Evolutionary conservation across 768 basidiomycete genomes (phyloP).

Genomic region (Trametes punicea): DNA sequence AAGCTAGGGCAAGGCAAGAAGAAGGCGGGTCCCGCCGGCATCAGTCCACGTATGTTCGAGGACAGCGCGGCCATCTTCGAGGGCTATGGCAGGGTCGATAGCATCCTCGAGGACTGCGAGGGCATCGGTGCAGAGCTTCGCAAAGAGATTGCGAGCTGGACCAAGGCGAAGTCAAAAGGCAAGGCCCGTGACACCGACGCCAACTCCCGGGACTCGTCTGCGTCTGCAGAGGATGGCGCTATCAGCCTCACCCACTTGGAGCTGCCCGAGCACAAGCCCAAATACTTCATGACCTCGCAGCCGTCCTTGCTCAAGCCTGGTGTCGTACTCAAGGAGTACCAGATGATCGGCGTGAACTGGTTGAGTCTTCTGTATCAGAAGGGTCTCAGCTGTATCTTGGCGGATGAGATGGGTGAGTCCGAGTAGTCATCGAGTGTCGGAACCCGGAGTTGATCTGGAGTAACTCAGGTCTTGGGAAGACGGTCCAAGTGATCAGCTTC

Average conservation of each 20-base stretch:
- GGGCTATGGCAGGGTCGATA: conserved; percentile 86
- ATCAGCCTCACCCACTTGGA: conserved; percentile 51
- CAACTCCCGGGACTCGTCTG: conserved; percentile 33
- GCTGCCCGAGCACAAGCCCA: conserved; percentile 39
- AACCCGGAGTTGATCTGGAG: not conserved
- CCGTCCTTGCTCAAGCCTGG: conserved; percentile 64
- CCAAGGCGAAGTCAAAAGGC: conserved; percentile 32
- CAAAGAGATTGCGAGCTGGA: conserved; percentile 77
- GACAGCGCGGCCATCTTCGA: conserved; percentile 82
- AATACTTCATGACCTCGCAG: conserved; percentile 72
- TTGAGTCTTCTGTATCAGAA: conserved; percentile 80
- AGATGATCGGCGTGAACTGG: conserved; percentile 98
- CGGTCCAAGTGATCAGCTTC: conserved; percentile 97
- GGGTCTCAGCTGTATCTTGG: conserved; percentile 88
- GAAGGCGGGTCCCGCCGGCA: conserved; percentile 75
- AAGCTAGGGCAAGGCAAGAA: conserved; percentile 87
- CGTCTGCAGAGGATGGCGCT: conserved; percentile 53
- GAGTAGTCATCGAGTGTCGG: conserved; percentile 4
- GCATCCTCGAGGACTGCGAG: conserved; percentile 86
- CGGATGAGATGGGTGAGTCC: conserved; percentile 95
- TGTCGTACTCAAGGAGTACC: conserved; percentile 91
- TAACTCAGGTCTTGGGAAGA: conserved; percentile 87
- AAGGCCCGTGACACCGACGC: conserved; percentile 28
- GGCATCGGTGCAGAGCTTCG: conserved; percentile 74
- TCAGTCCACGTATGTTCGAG: conserved; percentile 88